Evolutionary conservation across 352 stramenopile genomes (phyloP), one percentile per base, ranked within the genome.

Genomic region (Blastocystis sp.): DNA sequence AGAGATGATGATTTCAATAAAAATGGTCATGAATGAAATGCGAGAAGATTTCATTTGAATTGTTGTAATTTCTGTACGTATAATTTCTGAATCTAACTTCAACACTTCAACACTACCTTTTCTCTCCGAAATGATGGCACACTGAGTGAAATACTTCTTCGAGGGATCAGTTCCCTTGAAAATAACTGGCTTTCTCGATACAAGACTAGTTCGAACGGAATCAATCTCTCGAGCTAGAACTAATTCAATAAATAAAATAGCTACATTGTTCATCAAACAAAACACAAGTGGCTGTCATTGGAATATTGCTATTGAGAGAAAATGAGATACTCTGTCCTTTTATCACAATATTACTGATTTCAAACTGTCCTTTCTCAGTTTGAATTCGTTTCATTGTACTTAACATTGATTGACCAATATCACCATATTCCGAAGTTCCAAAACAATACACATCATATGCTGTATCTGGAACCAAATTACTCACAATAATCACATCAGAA

Each of bases 331-430:
- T 51, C 2, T 64, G 6, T 4, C n/a, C 44, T 27, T 13, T 27
- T 1, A 64, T 17, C 35, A 17, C 37, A 7, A 59, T 56, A 19
- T 60, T 60, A 4, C 5, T 24, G 13, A 81, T 81, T 35, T 81
- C 33, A 13, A 81, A 17, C n/a, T 15, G 60, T 19, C 6, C 11
- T 17, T 19, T 24, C 13, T 35, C 33, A 27, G 70, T 81, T 0
- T 81, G 37, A n/a, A 81, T 64, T 64, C n/a, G 22, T 48, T 64
- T 60, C 70, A 81, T 81, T 17, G 44, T 64, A 15, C 13, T 51
- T 60, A 81, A 37, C 6, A 27, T 7, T 27, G 70, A 81, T 17
- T 59, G 33, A 17, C n/a, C 40, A 24, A 81, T 62, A 6, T 60
- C 7, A 19, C 70, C 70, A 56, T 62, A 81, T n/a, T 59, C 22